Base-by-base conservation (phyloP, 2,329 filamentous ascomycete species). In the Plectosphaerella cucumerina region DNA sequence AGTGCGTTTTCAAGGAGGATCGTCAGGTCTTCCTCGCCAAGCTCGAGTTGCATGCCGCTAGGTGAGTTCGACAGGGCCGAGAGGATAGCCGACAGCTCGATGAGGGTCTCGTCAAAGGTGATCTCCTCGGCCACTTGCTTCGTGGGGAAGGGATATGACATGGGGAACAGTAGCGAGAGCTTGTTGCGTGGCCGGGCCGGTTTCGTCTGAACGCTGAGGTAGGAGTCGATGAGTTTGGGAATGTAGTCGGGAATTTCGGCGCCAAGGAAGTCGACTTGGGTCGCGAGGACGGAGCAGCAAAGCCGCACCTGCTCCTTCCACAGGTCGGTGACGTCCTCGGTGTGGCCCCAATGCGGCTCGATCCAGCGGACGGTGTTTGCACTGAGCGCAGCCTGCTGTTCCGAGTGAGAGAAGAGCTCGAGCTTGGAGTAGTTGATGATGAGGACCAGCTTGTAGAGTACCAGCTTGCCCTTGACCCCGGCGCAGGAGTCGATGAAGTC, bases 401-500 rank as follows among this genome's bases (percentile, higher is more conserved):
- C 87, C 0, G 85, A 80, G n/a, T 86, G 77, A 10, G 86, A 80
- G 69, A 97, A 97, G 20, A 96, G 77, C 22, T 89, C 84, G 5
- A 96, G 75, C 55, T 86, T 86, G 23, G 88, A 89, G 65, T 96
- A 93, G 67, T 97, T 94, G 65, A 96, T 87, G 61, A 99, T 92
- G 37, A 99, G 76, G 17, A 97, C 82, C 35, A 99, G 80, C 66
- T 96, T 96, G 70, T 96, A 96, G 34, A 97, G 72, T 8, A 96
- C 81, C 49, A 99, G 78, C 72, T 96, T 96, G 51, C 94, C 93
- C 65, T 92, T 93, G 45, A 95, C 92, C 23, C 84, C 75, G 3
- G 85, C 82, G 70, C 92, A 97, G 1, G 94, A 90, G 63, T 97
- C 91, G 74, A 97, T 87, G 63, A 97, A 96, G 68, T 93, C 90